Conservation (phyloP, 345 rosid species). For the Laguncularia racemosa region DNA sequence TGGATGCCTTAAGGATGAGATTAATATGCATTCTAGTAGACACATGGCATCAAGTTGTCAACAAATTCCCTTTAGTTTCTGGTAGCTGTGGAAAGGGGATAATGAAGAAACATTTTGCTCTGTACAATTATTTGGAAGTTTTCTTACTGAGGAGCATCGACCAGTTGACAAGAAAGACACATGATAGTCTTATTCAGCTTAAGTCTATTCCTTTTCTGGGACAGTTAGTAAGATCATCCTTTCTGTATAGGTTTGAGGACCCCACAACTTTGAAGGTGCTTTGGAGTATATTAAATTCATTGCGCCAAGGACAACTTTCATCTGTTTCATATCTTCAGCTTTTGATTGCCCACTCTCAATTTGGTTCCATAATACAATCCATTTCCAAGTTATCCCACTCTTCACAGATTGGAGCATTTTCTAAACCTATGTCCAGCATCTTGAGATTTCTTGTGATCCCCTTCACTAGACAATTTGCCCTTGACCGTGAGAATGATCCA, state of each 20-base stretch:
- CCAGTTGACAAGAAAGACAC: slow-evolving; percentile 40
- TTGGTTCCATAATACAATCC: slow-evolving; percentile 46
- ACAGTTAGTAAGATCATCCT: slow-evolving; percentile 51
- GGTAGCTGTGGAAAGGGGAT: slow-evolving; percentile 19
- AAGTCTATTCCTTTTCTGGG: slow-evolving; percentile 63
- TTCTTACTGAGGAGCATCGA: slow-evolving; percentile 57
- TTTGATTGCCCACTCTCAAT: slow-evolving; percentile 79
- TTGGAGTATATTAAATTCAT: slow-evolving; percentile 32
- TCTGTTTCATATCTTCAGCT: slow-evolving; percentile 48
- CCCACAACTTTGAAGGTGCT: slow-evolving; percentile 49
- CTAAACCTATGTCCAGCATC: slow-evolving; percentile 70
- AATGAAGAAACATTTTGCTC: slow-evolving; percentile 21
- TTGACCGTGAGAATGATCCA: slow-evolving; percentile 16
- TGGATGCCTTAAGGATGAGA: slow-evolving; percentile 31
- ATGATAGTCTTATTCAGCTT: slow-evolving; percentile 38
- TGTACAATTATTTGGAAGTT: slow-evolving; percentile 50
- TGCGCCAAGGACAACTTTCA: slow-evolving; percentile 51
- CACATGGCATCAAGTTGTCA: slow-evolving; percentile 59
- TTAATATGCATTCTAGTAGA: slow-evolving; percentile 46
- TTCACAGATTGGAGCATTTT: slow-evolving; percentile 42
- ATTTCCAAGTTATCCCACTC: slow-evolving; percentile 19
- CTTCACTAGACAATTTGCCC: slow-evolving; percentile 16
- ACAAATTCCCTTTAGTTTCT: slow-evolving; percentile 29
- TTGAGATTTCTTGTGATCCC: slow-evolving; percentile 41
- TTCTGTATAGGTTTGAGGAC: slow-evolving; percentile 75